These are phyloP conservation scores for Syncephalis plumigaleata DNA, from an alignment of 371 early-diverging fungal genomes.

Conservation along the genomic window DNA sequence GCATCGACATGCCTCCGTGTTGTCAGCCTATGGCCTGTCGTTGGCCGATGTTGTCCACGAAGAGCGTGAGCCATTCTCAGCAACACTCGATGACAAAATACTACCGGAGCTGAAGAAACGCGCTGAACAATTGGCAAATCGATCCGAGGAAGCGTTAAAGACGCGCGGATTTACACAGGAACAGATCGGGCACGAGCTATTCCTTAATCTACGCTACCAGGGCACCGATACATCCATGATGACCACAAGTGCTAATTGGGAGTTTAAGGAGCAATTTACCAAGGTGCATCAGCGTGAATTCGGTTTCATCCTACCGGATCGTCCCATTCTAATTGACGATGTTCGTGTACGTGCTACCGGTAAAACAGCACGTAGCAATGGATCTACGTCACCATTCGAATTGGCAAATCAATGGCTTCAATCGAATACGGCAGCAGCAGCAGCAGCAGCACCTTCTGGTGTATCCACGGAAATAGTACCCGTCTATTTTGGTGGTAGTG, in stretches of 20 bases:
- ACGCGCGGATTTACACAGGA: slow-evolving; percentile 35
- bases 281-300: slow-evolving; percentile 70
- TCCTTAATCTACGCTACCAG: slow-evolving; percentile 79
- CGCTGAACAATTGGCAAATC: slow-evolving; percentile 20
- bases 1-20: slow-evolving; percentile 78
- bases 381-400: background rate
- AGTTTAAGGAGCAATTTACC: slow-evolving; percentile 40
- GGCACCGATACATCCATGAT: slow-evolving; percentile 91
- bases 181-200: slow-evolving; percentile 40
- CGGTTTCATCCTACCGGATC: slow-evolving; percentile 71
- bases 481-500: slow-evolving; percentile 70
- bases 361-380: slow-evolving; percentile 16
- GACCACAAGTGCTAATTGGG: slow-evolving; percentile 51
- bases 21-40: slow-evolving; percentile 85
- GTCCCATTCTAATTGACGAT: slow-evolving; percentile 78
- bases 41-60: slow-evolving; percentile 88
- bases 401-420: too few species aligned
- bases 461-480: slow-evolving; percentile 7
- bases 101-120: slow-evolving; percentile 26
- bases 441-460: background rate
- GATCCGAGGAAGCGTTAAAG: slow-evolving; percentile 21
- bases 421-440: too few species aligned
- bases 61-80: slow-evolving; percentile 64
- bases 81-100: slow-evolving; percentile 11
- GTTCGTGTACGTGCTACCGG: slow-evolving; percentile 83